These are phyloP conservation scores for Verticillium dahliae DNA, from an alignment of 2,329 filamentous ascomycete genomes.

Conservation along the genomic window DNA sequence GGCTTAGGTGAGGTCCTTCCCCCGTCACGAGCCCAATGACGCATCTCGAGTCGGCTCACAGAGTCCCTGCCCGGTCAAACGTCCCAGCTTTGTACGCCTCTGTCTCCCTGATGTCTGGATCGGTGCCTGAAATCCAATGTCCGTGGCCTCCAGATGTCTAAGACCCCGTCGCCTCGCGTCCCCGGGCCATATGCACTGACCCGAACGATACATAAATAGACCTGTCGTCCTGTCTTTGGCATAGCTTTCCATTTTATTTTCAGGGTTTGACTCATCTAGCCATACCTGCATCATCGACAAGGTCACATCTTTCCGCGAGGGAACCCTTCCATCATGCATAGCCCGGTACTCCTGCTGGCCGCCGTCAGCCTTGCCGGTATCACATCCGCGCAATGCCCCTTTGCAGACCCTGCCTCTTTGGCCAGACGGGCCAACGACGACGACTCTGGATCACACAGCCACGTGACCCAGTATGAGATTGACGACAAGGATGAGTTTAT, in stretches of 20 bases:
- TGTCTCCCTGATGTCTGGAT: neutral
- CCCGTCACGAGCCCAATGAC: neutral
- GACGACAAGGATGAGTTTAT: constrained; percentile 46
- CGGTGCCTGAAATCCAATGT: neutral
- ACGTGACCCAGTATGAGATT: constrained; percentile 30
- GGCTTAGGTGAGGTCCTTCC: neutral
- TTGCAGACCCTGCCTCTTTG: constrained; percentile 18
- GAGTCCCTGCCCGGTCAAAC: neutral
- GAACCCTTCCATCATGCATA: constrained; percentile 4
- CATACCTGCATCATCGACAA: neutral
- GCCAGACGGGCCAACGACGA: constrained; percentile 13
- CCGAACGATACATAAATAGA: neutral
- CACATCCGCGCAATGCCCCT: constrained; percentile 23
- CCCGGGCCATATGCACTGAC: neutral
- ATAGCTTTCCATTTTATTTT: neutral
- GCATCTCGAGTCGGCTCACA: neutral
- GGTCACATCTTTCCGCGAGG: neutral
- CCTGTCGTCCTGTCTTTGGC: neutral
- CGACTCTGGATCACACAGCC: constrained; percentile 19
- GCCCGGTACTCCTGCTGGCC: constrained; percentile 11
- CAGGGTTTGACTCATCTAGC: neutral
- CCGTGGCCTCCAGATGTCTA: neutral
- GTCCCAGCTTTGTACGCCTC: neutral
- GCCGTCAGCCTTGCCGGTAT: constrained; percentile 14
- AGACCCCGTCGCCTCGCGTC: neutral